Base-by-base conservation (phyloP, 495 filamentous ascomycete species). In the Gamarada debralockiae region DNA sequence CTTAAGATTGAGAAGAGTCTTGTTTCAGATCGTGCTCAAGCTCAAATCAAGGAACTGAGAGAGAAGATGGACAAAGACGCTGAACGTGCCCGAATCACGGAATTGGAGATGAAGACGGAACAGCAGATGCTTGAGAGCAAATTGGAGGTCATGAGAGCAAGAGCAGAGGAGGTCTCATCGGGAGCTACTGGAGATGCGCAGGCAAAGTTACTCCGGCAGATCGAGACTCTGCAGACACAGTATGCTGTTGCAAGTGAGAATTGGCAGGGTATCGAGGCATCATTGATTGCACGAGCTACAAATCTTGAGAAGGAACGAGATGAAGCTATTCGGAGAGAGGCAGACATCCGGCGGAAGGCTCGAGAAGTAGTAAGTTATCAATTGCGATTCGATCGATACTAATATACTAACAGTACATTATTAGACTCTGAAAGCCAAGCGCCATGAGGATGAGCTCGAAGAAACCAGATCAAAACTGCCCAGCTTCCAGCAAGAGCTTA, bases 221-320 rank as follows among this genome's bases (percentile, higher is more conserved):
- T 97, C 24, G 95, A 99, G 74, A 97, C 89, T 2, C 70, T 99
- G 44, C 95, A 97, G 69, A 92, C 87, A 3, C 95, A 99, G 67
- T 95, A 99, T 67, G 85, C 90, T 0, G 82, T 90, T 45, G 93
- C 95, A 2, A 92, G 88, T 55, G 91, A 95, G 60, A 99, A 97
- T 65, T 99, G 95, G 95, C 91, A 97, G 54, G 88, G 90, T 0
- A 87, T 97, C 41, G 92, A 99, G 59, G 80, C 87, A 12, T 91
- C 87, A 0, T 69, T 97, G 40, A 75, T 89, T 31, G 77, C 85
- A 18, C 77, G 90, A 40, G 75, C 95, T 23, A 75, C 81, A 1
- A 83, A 72, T 48, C 72, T 96, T 9, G 93, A 99, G 64, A 90
- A 84, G 62, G 95, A 99, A 61, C 74, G 91, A 39, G 92, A 97